phyloP scores from a whole-genome alignment of 176 grass and related monocot species.

The Triticum dicoccoides region DNA sequence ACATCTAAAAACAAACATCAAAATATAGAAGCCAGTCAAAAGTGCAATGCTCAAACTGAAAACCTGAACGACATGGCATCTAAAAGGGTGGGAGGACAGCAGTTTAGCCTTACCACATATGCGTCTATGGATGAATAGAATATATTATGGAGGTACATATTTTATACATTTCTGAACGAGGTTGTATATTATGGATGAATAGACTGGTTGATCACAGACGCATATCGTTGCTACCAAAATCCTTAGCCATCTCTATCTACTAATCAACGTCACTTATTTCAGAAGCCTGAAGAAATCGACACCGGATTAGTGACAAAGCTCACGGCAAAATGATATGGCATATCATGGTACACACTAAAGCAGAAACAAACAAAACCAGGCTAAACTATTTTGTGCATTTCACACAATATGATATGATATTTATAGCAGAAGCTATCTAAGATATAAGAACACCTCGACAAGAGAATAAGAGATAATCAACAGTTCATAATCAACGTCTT shows the following conservation, averaged over 20 bases:
- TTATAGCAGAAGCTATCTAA: neutral
- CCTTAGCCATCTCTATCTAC: conserved; percentile 42
- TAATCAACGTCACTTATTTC: conserved; percentile 6
- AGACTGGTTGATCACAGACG: too few species aligned
- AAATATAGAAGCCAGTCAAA: neutral
- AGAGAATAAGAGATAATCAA: too few species aligned
- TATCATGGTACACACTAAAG: neutral
- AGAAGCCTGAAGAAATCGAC: neutral
- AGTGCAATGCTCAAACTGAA: too few species aligned
- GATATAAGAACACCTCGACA: neutral
- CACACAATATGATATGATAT: neutral
- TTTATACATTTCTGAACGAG: conserved; percentile 56
- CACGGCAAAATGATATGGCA: neutral
- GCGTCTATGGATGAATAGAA: conserved; percentile 28
- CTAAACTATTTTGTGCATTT: neutral
- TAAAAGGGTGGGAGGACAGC: conserved; percentile 32
- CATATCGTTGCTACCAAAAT: conserved; percentile 37
- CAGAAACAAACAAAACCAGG: too few species aligned
- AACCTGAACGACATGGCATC: conserved; percentile 57
- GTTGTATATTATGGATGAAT: too few species aligned
- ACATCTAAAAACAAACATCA: neutral
- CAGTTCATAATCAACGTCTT: too few species aligned
- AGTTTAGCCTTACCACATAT: conserved; percentile 22
- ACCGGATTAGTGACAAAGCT: neutral
- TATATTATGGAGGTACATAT: conserved; percentile 37